Base-by-base conservation (phyloP, 129 eudicot species). In the Solidago caesia region DNA sequence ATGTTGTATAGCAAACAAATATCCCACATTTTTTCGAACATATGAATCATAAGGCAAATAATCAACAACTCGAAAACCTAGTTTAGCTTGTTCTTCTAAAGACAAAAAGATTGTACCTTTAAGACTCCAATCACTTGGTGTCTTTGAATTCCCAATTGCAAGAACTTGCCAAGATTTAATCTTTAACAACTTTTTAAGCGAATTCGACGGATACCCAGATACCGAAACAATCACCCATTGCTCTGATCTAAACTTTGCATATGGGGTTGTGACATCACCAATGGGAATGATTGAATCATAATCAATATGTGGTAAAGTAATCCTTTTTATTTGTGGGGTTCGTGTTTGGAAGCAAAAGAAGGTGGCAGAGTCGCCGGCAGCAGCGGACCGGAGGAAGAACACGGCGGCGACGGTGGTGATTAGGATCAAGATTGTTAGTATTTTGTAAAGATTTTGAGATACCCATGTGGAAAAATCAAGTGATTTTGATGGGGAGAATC, bases 141-240 rank as follows among this genome's bases (percentile, higher is more conserved):
- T 92, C 71, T 65, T 88, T 7, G 98, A 92, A 58, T 83, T 88
- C 74, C 96, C 98, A 42, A 92, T 65, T 0, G 98, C 98, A 62
- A 92, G 88, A 27, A 92, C 83, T 67, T 92, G 98, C 98, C 98
- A 92, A 0, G 96, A 96, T 72, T 87, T 90, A n/a, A 87, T 89
- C 71, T 71, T 86, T 5, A 72, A 65, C 74, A 90, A 59, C 48
- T 72, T 85, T 27, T 57, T 74, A 65, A 92, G 65, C 64, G 90
- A 81, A 81, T 87, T 86, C 3, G 92, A 74, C 6, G 98, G 98
- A 51, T 89, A 90, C 81, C 76, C 85, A 1, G 95, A 88, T 0
- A 92, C 96, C 2, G 96, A 92, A 10, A 92, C 92, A n/a, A 92
- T 83, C 56, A 92, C 83, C 96, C 98, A 92, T 45, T 80, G 80